Conservation (phyloP, 2,329 filamentous ascomycete genomes). For the Penicillium sp. region DNA sequence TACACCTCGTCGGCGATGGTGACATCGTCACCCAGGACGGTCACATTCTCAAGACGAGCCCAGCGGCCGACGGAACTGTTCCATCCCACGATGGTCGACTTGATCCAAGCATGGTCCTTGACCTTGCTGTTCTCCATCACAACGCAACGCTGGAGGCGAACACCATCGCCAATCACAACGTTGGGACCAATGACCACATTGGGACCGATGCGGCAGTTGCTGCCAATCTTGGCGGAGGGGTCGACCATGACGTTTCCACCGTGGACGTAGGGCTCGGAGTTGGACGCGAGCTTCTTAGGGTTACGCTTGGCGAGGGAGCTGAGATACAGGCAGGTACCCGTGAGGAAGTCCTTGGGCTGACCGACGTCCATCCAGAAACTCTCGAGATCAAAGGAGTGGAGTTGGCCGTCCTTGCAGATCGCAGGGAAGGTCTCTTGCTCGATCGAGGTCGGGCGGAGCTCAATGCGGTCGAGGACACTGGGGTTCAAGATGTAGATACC, state of each 20-base stretch:
- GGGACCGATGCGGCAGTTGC: constrained; percentile 96
- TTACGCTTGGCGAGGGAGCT: constrained; percentile 88
- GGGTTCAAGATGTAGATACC: constrained; percentile 98
- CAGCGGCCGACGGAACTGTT: constrained; percentile 95
- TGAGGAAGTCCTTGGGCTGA: constrained; percentile 97
- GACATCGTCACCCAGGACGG: constrained; percentile 96
- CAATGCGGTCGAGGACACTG: constrained; percentile 85
- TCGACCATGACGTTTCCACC: constrained; percentile 96
- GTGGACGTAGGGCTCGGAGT: constrained; percentile 78
- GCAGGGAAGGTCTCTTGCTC: constrained; percentile 99
- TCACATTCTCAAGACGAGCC: constrained; percentile 96
- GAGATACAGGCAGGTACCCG: constrained; percentile 94
- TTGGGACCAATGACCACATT: constrained; percentile 96
- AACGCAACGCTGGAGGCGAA: constrained; percentile 90
- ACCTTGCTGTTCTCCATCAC: constrained; percentile 87
- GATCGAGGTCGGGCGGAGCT: constrained; percentile 94
- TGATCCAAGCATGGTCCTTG: constrained; percentile 99
- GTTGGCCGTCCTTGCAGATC: constrained; percentile 83
- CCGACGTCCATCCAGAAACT: constrained; percentile 99
- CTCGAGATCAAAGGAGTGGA: constrained; percentile 95
- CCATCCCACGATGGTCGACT: constrained; percentile 98
- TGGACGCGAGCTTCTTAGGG: constrained; percentile 78
- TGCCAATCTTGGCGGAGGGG: constrained; percentile 91
- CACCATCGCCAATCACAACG: constrained; percentile 90
- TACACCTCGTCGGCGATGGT: constrained; percentile 98